Percentiles rank a stretch among this genome's conserved stretches.
Conservation (phyloP, 495 filamentous ascomycete genomes). For the Rhypophila decipiens region DNA sequence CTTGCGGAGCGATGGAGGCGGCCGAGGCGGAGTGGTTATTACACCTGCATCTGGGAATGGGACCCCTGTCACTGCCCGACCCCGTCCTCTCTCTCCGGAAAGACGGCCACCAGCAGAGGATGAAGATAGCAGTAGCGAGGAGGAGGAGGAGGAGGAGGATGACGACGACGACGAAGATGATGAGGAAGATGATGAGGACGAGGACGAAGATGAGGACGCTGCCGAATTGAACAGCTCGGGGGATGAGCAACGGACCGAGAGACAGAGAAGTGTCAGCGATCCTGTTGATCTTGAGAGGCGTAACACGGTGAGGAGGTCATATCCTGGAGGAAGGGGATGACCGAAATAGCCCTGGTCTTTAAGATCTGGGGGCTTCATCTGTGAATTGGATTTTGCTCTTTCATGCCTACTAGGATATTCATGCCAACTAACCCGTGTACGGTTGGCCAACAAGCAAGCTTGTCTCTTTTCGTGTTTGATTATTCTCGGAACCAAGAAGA, state of each 20-base stretch:
- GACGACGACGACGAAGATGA: slow-evolving; percentile 15
- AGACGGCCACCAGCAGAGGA: too few species aligned
- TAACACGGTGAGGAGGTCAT: slow-evolving; percentile 8
- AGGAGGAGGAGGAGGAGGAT: slow-evolving; percentile 6
- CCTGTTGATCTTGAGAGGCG: slow-evolving; percentile 30
- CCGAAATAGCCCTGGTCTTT: too few species aligned
- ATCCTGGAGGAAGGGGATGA: slow-evolving; percentile 2
- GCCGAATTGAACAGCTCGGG: slow-evolving; percentile 25
- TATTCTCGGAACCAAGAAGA: too few species aligned
- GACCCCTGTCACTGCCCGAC: too few species aligned
- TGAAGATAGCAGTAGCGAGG: slow-evolving; percentile 3
- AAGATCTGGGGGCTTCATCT: too few species aligned
- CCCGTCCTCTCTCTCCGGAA: too few species aligned
- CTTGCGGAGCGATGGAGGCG: slow-evolving; percentile 2
- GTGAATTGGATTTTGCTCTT: too few species aligned
- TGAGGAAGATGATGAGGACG: slow-evolving; percentile 7
- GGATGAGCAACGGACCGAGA: slow-evolving; percentile 43
- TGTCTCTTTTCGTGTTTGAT: too few species aligned
- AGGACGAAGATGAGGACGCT: slow-evolving; percentile 8
- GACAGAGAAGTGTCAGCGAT: slow-evolving; percentile 47
- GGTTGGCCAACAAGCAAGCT: too few species aligned
- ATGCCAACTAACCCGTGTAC: too few species aligned
- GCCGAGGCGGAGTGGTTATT: background rate
- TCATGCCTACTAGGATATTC: too few species aligned
- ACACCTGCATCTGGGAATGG: too few species aligned